A percentile compares a stretch with the other conserved stretches of the same genome.
Evolutionary conservation across 2,329 filamentous ascomycete genomes (phyloP).

Genomic region (Aspergillus bombycis): DNA sequence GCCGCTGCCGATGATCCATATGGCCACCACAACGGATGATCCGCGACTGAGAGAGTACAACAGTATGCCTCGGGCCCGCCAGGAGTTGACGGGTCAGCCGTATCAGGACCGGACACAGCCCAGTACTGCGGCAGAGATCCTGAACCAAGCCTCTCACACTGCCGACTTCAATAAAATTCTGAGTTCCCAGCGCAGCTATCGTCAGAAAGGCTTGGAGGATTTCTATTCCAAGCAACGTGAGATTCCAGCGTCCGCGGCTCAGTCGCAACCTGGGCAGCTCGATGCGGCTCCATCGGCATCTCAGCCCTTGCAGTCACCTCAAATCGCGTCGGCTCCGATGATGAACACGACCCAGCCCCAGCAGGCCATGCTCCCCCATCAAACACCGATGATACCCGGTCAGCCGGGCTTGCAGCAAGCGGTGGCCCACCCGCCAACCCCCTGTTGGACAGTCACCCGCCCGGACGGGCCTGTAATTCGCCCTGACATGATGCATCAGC

Average conservation of each 20-base stretch:
- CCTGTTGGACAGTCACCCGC: constrained; percentile 69
- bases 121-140: constrained; percentile 74
- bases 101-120: constrained; percentile 87
- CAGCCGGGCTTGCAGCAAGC: constrained; percentile 69
- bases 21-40: constrained; percentile 76
- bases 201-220: constrained; percentile 76
- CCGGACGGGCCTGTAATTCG: constrained; percentile 66
- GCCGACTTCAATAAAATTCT: constrained; percentile 89
- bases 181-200: constrained; percentile 76
- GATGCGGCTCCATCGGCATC: constrained; percentile 41
- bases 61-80: constrained; percentile 79
- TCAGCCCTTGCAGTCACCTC: constrained; percentile 44
- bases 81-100: constrained; percentile 83
- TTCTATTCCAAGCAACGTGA: constrained; percentile 86
- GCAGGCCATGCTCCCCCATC: constrained; percentile 45
- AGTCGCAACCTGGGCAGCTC: constrained; percentile 32
- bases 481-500: constrained; percentile 66
- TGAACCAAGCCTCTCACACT: constrained; percentile 83
- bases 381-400: constrained; percentile 53
- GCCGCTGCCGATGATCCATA: constrained; percentile 82
- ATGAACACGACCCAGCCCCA: constrained; percentile 39
- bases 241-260: constrained; percentile 59
- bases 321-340: constrained; percentile 38
- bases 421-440: constrained; percentile 34
- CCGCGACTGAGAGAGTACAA: constrained; percentile 79